Evolutionary conservation across 2,329 filamentous ascomycete genomes (phyloP).

Genomic region (Leptographium lundbergii): DNA sequence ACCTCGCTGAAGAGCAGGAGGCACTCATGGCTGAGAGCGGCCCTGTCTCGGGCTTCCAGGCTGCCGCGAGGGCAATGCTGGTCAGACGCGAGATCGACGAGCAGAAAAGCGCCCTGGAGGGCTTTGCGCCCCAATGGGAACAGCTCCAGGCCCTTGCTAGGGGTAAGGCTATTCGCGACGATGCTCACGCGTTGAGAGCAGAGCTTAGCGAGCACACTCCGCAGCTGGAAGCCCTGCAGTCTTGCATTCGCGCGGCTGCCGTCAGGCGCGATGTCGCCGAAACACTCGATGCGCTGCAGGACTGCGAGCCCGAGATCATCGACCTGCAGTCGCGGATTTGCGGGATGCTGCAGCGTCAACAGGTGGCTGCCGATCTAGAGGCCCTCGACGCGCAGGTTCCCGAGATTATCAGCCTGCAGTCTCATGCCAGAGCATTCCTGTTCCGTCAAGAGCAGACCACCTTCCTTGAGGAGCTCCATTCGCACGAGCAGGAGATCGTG

Average conservation of each 20-base stretch:
- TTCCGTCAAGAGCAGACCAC: conserved; percentile 46
- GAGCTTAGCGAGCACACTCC: conserved; percentile 33
- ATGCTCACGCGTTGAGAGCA: conserved; percentile 29
- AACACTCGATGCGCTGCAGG: conserved; percentile 33
- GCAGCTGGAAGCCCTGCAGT: conserved; percentile 35
- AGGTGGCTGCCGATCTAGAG: conserved; percentile 33
- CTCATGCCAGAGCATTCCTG: conserved; percentile 51
- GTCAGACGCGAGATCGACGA: conserved; percentile 39
- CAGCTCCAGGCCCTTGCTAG: conserved; percentile 34
- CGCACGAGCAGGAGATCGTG: conserved; percentile 52
- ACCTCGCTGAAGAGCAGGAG: conserved; percentile 39
- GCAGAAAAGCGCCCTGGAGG: conserved; percentile 38
- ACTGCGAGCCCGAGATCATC: conserved; percentile 31
- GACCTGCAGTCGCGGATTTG: conserved; percentile 47
- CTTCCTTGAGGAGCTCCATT: conserved; percentile 57
- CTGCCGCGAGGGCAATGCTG: conserved; percentile 50
- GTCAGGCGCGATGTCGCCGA: conserved; percentile 37
- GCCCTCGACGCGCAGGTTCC: conserved; percentile 45
- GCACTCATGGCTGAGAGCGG: conserved; percentile 37
- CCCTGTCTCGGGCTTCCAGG: conserved; percentile 47
- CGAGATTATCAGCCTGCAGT: conserved; percentile 51
- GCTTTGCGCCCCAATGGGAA: conserved; percentile 36
- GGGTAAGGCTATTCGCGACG: conserved; percentile 34
- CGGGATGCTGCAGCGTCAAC: conserved; percentile 46
- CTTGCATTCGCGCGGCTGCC: conserved; percentile 39